Evolutionary conservation across 2,329 filamentous ascomycete genomes (phyloP).

Genomic region (Trichoderma simmonsii): DNA sequence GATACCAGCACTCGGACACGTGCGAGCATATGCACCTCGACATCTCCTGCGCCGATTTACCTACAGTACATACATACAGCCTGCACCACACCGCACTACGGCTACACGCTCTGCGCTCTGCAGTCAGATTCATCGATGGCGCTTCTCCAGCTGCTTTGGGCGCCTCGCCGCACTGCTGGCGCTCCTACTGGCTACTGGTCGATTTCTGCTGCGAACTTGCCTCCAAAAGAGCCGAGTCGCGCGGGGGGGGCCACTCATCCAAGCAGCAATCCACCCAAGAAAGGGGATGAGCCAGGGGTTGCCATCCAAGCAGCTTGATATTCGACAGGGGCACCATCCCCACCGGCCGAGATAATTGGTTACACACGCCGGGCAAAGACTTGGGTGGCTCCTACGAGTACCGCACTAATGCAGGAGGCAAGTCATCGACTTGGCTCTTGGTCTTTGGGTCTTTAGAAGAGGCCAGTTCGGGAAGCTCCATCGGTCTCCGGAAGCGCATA

Average conservation of each 20-base stretch:
- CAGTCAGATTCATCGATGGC: neutral
- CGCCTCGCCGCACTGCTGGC: neutral
- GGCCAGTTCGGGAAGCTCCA: slow-evolving; percentile 11
- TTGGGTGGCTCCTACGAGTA: neutral
- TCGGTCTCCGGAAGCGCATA: neutral
- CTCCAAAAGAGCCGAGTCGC: slow-evolving; percentile 2
- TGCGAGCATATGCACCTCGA: neutral
- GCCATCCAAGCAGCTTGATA: slow-evolving; percentile 6
- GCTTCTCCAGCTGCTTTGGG: neutral
- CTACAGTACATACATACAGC: neutral
- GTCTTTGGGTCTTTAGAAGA: neutral
- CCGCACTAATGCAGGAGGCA: slow-evolving; percentile 18
- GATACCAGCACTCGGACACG: neutral
- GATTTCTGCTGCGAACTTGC: neutral
- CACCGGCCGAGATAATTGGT: slow-evolving; percentile 12
- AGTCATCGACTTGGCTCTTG: slow-evolving; percentile 12
- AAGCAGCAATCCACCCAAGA: slow-evolving; percentile 5
- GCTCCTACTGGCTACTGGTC: slow-evolving; percentile 3
- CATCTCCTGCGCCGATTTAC: neutral
- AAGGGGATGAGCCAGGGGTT: slow-evolving; percentile 16
- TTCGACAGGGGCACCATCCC: slow-evolving; percentile 9
- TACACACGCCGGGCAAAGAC: neutral
- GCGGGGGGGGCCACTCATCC: slow-evolving; percentile 2
- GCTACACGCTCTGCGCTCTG: neutral
- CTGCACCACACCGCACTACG: neutral